phyloP scores from a whole-genome alignment of 1,139 yeast species.

The Candida gigantensis region DNA sequence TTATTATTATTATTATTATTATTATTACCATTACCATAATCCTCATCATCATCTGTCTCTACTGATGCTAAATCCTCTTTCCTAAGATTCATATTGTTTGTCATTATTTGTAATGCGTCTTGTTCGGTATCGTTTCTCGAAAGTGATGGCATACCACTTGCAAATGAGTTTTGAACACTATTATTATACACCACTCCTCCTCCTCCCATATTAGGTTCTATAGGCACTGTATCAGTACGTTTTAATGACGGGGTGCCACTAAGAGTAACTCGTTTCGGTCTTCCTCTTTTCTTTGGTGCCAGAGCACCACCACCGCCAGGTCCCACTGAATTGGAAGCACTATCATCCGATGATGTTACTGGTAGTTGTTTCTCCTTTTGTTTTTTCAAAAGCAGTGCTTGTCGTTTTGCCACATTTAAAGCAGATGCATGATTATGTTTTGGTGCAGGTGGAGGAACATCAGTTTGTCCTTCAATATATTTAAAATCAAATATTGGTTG shows the following conservation, averaged over 20 bases:
- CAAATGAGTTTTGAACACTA: conserved; percentile 15
- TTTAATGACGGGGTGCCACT: conserved; percentile 28
- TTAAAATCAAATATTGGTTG: conserved; percentile 68
- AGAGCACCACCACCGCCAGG: conserved; percentile 23
- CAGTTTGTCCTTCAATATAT: conserved; percentile 55
- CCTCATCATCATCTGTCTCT: conserved; percentile 34
- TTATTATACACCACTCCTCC: too few species aligned
- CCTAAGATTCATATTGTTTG: conserved; percentile 36
- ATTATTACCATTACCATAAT: conserved; percentile 18
- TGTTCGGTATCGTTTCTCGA: conserved; percentile 46
- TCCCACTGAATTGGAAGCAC: conserved; percentile 14
- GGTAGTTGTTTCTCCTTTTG: conserved; percentile 10
- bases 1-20: too few species aligned
- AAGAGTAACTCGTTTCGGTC: conserved; percentile 43
- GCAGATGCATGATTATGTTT: conserved; percentile 77
- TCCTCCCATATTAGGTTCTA: conserved; percentile 14
- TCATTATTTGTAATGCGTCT: conserved; percentile 40
- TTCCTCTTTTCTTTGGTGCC: conserved; percentile 45
- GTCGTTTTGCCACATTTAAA: conserved; percentile 48
- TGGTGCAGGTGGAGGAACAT: conserved; percentile 81
- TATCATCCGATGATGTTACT: conserved; percentile 11
- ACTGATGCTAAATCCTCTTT: conserved; percentile 43
- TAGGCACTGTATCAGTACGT: conserved; percentile 38
- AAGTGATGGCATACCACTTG: conserved; percentile 24
- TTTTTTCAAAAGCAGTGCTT: conserved; percentile 18